A percentile compares a stretch with the other conserved stretches of the same genome.
These are phyloP conservation scores for Talaromyces liani DNA, from an alignment of 495 filamentous ascomycete genomes.

Conservation along the genomic window DNA sequence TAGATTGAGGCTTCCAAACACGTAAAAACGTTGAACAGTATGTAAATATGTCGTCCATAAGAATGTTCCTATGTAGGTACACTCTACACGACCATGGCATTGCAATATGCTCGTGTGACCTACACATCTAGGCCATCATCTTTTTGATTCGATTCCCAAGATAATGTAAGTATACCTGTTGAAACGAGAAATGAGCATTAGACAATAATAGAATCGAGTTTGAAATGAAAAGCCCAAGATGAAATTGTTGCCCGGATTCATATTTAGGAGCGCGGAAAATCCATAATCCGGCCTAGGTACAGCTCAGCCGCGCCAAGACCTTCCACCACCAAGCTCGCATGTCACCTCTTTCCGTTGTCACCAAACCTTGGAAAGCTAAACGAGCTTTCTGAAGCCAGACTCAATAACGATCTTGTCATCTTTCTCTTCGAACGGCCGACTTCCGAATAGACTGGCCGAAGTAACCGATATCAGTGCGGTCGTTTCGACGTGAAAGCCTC, in stretches of 20 bases:
- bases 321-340: conserved; percentile 3
- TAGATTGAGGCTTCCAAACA: neutral
- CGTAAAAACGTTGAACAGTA: neutral
- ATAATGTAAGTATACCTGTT: neutral
- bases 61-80: neutral
- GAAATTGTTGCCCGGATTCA: neutral
- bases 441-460: neutral
- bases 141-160: neutral
- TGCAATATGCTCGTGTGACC: neutral
- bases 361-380: neutral
- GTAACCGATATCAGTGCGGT: neutral
- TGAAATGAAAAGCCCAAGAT: neutral
- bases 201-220: neutral
- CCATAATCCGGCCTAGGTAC: neutral
- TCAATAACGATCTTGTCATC: neutral
- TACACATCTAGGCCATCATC: neutral
- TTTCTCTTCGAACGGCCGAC: neutral
- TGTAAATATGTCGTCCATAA: neutral
- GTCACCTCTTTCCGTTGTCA: neutral
- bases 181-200: neutral
- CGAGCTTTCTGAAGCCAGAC: neutral
- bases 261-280: neutral
- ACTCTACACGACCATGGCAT: neutral
- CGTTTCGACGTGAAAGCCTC: neutral
- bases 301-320: conserved; percentile 5